Percentiles rank a stretch among this genome's conserved stretches.
These are phyloP conservation scores for Aspergillus brasiliensis DNA, from an alignment of 2,329 filamentous ascomycete genomes.

Conservation along the genomic window DNA sequence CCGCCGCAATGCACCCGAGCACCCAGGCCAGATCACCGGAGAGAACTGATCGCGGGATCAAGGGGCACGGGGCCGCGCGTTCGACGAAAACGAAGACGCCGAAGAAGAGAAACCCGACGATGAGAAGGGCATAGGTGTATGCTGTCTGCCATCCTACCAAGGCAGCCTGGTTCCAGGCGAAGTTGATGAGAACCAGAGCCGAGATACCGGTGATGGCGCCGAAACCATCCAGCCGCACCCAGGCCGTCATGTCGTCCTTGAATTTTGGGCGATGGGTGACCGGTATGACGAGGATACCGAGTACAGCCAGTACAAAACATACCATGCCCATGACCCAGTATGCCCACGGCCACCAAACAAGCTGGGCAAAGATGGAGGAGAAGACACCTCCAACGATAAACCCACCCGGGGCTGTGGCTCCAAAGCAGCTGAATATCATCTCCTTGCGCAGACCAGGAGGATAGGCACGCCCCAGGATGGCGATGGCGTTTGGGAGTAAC, in stretches of 20 bases:
- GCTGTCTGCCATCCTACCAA: slow-evolving; percentile 60
- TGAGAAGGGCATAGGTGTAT: slow-evolving; percentile 58
- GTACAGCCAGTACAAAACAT: slow-evolving; percentile 39
- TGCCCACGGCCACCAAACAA: slow-evolving; percentile 56
- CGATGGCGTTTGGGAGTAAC: slow-evolving; percentile 64
- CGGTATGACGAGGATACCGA: slow-evolving; percentile 38
- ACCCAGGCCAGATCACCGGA: slow-evolving; percentile 57
- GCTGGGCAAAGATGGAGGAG: slow-evolving; percentile 41
- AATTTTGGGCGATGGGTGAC: slow-evolving; percentile 13
- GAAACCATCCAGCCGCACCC: slow-evolving; percentile 40
- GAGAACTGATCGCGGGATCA: slow-evolving; percentile 58
- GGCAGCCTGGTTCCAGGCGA: slow-evolving; percentile 67
- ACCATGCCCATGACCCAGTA: slow-evolving; percentile 47
- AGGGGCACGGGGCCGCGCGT: slow-evolving; percentile 49
- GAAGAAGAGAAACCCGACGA: slow-evolving; percentile 59
- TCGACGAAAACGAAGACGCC: slow-evolving; percentile 58
- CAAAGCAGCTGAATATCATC: slow-evolving; percentile 61
- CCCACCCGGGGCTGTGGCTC: slow-evolving; percentile 51
- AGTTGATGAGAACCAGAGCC: slow-evolving; percentile 64
- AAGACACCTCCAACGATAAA: slow-evolving; percentile 47
- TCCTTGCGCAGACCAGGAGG: slow-evolving; percentile 59
- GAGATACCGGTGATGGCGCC: slow-evolving; percentile 54
- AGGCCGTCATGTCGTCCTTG: slow-evolving; percentile 16
- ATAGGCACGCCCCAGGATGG: slow-evolving; percentile 62
- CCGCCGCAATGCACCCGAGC: slow-evolving; percentile 55